These are phyloP conservation scores for Sextonia rubra DNA, from an alignment of 164 flowering plant species.

Conservation along the genomic window DNA sequence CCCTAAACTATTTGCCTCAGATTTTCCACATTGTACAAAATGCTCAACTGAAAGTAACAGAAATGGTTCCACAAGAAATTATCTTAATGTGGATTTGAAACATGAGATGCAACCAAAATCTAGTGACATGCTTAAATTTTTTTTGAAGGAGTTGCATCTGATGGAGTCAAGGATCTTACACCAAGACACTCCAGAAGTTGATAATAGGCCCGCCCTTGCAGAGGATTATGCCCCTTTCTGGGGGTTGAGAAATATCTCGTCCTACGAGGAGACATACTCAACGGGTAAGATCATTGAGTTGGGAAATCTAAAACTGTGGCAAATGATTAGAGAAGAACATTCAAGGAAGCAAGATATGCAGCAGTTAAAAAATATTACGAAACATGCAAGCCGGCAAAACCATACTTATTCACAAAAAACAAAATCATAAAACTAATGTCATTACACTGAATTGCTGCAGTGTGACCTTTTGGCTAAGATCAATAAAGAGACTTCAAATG, in stretches of 20 bases:
- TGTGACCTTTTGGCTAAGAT: not conserved
- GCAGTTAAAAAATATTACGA: not conserved
- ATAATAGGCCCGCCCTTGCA: slow-evolving; percentile 97
- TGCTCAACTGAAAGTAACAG: too few species aligned
- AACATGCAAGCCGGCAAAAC: not conserved
- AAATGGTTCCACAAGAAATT: too few species aligned
- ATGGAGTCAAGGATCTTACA: slow-evolving; percentile 33
- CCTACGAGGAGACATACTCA: slow-evolving; percentile 36
- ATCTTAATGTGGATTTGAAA: too few species aligned
- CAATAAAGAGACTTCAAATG: not conserved
- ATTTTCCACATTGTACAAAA: too few species aligned
- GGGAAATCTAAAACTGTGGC: not conserved
- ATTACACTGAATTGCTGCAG: not conserved
- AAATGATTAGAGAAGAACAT: not conserved
- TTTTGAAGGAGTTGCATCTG: too few species aligned
- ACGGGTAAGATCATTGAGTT: not conserved
- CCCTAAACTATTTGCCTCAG: too few species aligned
- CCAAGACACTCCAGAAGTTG: slow-evolving; percentile 98
- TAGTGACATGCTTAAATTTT: too few species aligned
- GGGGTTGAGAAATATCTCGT: slow-evolving; percentile 95
- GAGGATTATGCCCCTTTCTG: slow-evolving; percentile 91
- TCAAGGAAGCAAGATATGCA: not conserved
- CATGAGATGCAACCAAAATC: too few species aligned
- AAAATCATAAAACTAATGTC: not conserved
- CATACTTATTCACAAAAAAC: not conserved